Percentiles rank a stretch among this genome's conserved stretches.
Conservation (phyloP, 2,329 filamentous ascomycete species). For the Diaporthe nobilis region DNA sequence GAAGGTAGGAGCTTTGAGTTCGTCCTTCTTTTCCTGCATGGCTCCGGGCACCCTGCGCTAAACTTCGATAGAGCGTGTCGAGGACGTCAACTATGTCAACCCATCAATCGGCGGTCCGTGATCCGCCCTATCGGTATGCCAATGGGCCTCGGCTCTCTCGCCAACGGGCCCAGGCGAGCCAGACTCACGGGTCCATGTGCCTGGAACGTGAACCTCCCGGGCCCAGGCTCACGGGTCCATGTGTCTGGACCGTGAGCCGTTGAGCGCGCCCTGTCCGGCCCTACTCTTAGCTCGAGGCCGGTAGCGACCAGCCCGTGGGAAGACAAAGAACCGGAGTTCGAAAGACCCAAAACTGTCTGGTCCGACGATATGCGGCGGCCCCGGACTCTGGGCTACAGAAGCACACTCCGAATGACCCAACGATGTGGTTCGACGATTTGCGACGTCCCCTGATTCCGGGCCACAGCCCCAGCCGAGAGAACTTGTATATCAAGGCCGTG, state of each 20-base stretch:
- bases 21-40: background rate
- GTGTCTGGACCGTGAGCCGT: background rate
- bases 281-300: background rate
- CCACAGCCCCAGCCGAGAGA: background rate
- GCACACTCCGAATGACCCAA: background rate
- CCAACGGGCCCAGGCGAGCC: background rate
- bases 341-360: background rate
- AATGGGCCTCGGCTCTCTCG: background rate
- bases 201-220: background rate
- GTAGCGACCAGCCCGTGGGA: background rate
- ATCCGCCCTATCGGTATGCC: background rate
- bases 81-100: background rate
- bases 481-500: background rate
- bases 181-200: background rate
- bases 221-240: background rate
- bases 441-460: background rate
- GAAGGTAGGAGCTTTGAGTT: background rate
- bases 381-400: background rate
- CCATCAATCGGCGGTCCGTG: background rate
- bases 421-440: background rate
- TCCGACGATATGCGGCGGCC: background rate
- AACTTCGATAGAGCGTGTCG: background rate
- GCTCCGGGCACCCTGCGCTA: background rate
- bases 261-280: conserved; percentile 7
- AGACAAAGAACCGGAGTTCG: background rate